phyloP scores from a whole-genome alignment of 495 filamentous ascomycete genomes.

The Penicillium chermesinum region DNA sequence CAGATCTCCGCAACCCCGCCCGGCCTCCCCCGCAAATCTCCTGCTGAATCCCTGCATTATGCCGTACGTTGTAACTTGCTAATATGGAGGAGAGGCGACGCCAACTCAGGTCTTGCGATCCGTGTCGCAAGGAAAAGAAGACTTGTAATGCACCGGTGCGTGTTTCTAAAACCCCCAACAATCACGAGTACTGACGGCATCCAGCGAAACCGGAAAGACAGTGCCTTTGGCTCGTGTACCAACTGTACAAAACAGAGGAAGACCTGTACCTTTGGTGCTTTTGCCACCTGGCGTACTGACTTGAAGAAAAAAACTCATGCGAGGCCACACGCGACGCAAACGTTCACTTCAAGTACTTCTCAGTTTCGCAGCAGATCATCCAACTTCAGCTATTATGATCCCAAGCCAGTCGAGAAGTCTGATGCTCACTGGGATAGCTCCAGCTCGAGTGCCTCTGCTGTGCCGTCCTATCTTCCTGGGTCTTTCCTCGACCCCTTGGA shows the following conservation, averaged over 20 bases:
- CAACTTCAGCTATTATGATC: not conserved
- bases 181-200: not conserved
- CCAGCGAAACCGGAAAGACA: constrained; percentile 10
- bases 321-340: not conserved
- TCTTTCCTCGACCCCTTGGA: too few relatives aligned
- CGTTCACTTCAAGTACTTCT: not conserved
- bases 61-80: too few relatives aligned
- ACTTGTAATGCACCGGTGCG: not conserved
- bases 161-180: not conserved
- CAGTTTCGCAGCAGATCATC: not conserved
- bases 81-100: not conserved
- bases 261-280: constrained; percentile 27
- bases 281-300: not conserved
- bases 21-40: too few relatives aligned
- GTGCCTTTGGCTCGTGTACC: constrained; percentile 16
- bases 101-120: not conserved
- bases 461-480: too few relatives aligned
- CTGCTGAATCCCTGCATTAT: too few relatives aligned
- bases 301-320: not conserved
- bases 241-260: constrained; percentile 27
- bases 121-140: not conserved
- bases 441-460: too few relatives aligned
- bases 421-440: too few relatives aligned
- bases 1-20: too few relatives aligned
- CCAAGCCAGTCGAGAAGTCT: too few relatives aligned